A percentile compares a stretch with the other conserved stretches of the same genome.
These are phyloP conservation scores for Rhodotorula mucilaginosa DNA, from an alignment of 1,284 basidiomycete species.

Conservation along the genomic window DNA sequence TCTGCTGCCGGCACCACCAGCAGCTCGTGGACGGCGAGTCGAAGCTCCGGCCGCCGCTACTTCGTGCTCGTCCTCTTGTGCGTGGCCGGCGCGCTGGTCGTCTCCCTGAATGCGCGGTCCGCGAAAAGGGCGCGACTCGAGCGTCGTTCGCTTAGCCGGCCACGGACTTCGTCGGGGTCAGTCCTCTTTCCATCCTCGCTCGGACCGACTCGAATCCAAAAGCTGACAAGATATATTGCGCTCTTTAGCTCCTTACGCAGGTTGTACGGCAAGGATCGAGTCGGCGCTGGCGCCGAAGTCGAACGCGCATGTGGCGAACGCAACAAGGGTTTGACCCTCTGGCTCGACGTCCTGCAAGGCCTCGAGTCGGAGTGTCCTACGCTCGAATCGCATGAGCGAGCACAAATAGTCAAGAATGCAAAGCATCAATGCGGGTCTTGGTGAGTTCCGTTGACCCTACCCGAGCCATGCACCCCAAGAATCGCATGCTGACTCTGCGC, in stretches of 20 bases:
- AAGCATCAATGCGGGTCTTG: not conserved
- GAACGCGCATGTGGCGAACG: constrained; percentile 1
- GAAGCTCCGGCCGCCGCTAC: too few relatives aligned
- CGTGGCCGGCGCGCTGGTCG: too few relatives aligned
- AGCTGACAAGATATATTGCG: not conserved
- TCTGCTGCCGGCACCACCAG: too few relatives aligned
- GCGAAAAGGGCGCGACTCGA: too few relatives aligned
- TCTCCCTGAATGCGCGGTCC: too few relatives aligned
- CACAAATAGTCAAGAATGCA: not conserved
- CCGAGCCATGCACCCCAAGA: not conserved
- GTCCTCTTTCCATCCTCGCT: too few relatives aligned
- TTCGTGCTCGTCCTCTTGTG: too few relatives aligned
- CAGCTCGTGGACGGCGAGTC: too few relatives aligned
- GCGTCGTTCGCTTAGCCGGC: too few relatives aligned
- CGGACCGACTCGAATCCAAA: not conserved
- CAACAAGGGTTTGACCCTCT: not conserved
- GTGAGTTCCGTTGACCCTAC: not conserved
- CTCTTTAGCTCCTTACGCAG: not conserved
- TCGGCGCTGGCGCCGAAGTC: not conserved
- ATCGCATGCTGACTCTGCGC: not conserved
- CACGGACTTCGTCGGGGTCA: too few relatives aligned
- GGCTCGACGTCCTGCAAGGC: not conserved
- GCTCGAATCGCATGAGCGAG: not conserved
- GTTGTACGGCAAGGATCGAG: not conserved
- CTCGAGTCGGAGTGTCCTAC: not conserved